These are phyloP conservation scores for Syzygium syzygioides DNA, from an alignment of 441 rosid species.

Conservation along the genomic window DNA sequence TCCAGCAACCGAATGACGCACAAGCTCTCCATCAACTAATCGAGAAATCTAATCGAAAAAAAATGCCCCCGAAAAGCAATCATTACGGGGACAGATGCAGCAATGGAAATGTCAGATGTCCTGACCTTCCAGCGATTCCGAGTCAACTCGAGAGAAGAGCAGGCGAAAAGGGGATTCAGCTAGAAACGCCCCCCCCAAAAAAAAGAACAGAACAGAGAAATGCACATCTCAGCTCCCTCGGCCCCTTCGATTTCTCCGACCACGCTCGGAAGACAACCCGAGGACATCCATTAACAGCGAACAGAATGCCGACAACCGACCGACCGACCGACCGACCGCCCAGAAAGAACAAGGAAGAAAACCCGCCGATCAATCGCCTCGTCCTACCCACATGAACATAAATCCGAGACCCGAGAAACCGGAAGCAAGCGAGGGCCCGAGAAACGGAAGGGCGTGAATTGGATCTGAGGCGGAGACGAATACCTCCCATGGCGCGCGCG, in stretches of 20 bases:
- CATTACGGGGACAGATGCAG: neutral
- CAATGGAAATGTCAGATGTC: neutral
- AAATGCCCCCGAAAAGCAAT: neutral
- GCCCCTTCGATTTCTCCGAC: neutral
- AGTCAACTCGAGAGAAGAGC: neutral
- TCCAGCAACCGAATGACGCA: neutral
- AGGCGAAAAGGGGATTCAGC: neutral
- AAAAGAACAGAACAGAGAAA: neutral
- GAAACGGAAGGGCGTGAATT: neutral
- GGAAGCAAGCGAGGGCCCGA: neutral
- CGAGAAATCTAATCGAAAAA: neutral
- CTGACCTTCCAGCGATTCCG: neutral
- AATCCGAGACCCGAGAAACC: neutral
- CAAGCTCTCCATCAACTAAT: neutral
- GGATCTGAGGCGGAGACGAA: neutral
- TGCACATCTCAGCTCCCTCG: neutral
- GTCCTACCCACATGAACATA: neutral
- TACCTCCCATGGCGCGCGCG: neutral
- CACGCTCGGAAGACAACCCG: neutral
- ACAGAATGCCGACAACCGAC: neutral
- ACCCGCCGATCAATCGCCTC: neutral
- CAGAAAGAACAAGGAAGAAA: neutral
- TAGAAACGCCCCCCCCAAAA: neutral
- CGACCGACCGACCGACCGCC: neutral
- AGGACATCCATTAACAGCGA: neutral